Evolutionary conservation across 2,329 filamentous ascomycete species (phyloP).

Genomic region (Ceratocystis albifundus): DNA sequence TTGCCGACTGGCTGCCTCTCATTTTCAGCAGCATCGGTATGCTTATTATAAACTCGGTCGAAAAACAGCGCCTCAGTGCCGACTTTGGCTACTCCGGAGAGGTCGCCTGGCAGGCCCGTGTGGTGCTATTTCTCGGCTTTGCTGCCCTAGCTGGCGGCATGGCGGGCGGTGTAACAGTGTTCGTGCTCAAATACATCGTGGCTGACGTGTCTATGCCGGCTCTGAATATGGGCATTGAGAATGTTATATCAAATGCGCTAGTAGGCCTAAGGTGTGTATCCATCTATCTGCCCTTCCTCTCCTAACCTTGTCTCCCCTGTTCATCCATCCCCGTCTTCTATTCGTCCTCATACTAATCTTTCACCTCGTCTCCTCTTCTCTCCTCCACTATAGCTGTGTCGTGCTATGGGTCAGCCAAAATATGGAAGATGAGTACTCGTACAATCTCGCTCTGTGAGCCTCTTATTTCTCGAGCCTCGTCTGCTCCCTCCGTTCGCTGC

Average conservation of each 20-base stretch:
- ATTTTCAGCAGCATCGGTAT: constrained; percentile 56
- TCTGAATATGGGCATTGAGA: constrained; percentile 53
- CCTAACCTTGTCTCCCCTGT: background rate
- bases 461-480: background rate
- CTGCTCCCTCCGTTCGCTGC: background rate
- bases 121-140: constrained; percentile 56
- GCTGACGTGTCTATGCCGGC: constrained; percentile 47
- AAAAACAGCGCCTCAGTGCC: constrained; percentile 52
- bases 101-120: constrained; percentile 57
- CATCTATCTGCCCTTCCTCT: constrained; percentile 7
- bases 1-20: constrained; percentile 58
- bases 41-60: constrained; percentile 60
- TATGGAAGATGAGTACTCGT: constrained; percentile 61
- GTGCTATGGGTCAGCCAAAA: constrained; percentile 60
- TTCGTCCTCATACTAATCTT: background rate
- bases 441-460: constrained; percentile 49
- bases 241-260: constrained; percentile 52
- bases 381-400: constrained; percentile 39
- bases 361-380: background rate
- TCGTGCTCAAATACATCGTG: constrained; percentile 54
- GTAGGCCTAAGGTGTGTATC: constrained; percentile 46
- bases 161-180: constrained; percentile 57
- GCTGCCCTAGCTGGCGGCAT: constrained; percentile 54
- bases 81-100: constrained; percentile 53
- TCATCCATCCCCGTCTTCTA: no score